Conservation (phyloP, 305 asterid species). For the Andrographis paniculata region DNA sequence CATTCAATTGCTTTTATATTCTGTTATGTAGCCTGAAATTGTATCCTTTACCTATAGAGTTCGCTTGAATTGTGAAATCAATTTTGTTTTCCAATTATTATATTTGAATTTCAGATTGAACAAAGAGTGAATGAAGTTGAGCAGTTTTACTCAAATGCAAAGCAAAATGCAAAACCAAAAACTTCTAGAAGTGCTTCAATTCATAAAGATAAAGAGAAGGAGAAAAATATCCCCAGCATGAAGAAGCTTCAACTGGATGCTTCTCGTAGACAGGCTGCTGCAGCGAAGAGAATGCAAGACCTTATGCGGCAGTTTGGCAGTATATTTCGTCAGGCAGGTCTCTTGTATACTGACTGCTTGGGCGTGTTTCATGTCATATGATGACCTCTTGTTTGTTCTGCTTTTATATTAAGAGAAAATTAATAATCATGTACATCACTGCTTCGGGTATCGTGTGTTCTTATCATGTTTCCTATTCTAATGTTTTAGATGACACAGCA, state of each 20-base stretch:
- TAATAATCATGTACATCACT: constrained; percentile 1
- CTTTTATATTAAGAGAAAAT: constrained; percentile 1
- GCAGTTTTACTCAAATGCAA: constrained; percentile 45
- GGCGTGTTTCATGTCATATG: background rate
- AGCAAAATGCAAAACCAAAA: constrained; percentile 32
- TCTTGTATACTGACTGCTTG: constrained; percentile 18
- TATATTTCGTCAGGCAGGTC: constrained; percentile 73
- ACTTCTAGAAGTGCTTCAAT: constrained; percentile 31
- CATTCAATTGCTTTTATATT: constrained; percentile 2
- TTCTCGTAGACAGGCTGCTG: constrained; percentile 81
- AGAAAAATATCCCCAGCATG: constrained; percentile 62
- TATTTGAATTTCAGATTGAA: constrained; percentile 49
- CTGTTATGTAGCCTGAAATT: background rate
- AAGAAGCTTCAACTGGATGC: constrained; percentile 86
- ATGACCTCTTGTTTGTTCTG: constrained; percentile 8
- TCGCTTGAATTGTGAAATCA: constrained; percentile 7
- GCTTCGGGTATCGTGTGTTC: constrained; percentile 10
- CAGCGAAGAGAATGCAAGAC: constrained; percentile 96
- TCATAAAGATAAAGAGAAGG: constrained; percentile 55
- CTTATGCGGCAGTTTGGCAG: constrained; percentile 94
- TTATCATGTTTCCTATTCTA: constrained; percentile 19
- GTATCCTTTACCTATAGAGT: background rate
- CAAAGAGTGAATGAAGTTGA: constrained; percentile 65
- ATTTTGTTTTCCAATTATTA: constrained; percentile 13
- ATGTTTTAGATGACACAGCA: constrained; percentile 75